Evolutionary conservation across 768 basidiomycete genomes (phyloP).

Genomic region (Termitomyces sp.): DNA sequence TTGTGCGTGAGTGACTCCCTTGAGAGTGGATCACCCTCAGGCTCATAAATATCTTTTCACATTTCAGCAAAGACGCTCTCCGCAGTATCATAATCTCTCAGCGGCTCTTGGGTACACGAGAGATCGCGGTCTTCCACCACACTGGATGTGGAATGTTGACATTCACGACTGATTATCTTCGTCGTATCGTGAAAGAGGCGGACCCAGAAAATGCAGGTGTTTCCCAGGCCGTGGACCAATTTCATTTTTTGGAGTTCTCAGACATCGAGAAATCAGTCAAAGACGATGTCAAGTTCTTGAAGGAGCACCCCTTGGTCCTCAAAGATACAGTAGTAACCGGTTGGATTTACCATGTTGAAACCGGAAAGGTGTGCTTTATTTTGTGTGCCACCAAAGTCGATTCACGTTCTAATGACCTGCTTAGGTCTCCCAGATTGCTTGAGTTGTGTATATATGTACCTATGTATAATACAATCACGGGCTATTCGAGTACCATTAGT

Average conservation of each 20-base stretch:
- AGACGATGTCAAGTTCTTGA: conserved; percentile 57
- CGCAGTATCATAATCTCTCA: conserved; percentile 71
- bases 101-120: conserved; percentile 66
- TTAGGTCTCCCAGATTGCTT: not conserved
- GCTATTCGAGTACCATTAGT: not conserved
- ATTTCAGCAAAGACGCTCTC: conserved; percentile 56
- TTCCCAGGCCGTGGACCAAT: conserved; percentile 33
- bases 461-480: not conserved
- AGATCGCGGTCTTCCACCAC: conserved; percentile 70
- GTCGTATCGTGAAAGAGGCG: not conserved
- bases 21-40: not conserved
- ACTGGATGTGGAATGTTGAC: conserved; percentile 74
- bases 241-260: conserved; percentile 57
- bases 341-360: conserved; percentile 41
- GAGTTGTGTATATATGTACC: not conserved
- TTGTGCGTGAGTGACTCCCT: conserved; percentile 43
- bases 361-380: not conserved
- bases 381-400: not conserved
- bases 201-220: conserved; percentile 11
- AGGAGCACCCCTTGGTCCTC: conserved; percentile 54
- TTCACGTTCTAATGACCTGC: not conserved
- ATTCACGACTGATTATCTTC: conserved; percentile 38
- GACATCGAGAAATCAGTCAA: conserved; percentile 53
- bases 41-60: not conserved
- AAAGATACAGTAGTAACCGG: conserved; percentile 56